Percentiles rank a stretch among this genome's conserved stretches.
phyloP scores from a whole-genome alignment of 1,284 basidiomycete genomes.

The Pisolithus thermaeus region DNA sequence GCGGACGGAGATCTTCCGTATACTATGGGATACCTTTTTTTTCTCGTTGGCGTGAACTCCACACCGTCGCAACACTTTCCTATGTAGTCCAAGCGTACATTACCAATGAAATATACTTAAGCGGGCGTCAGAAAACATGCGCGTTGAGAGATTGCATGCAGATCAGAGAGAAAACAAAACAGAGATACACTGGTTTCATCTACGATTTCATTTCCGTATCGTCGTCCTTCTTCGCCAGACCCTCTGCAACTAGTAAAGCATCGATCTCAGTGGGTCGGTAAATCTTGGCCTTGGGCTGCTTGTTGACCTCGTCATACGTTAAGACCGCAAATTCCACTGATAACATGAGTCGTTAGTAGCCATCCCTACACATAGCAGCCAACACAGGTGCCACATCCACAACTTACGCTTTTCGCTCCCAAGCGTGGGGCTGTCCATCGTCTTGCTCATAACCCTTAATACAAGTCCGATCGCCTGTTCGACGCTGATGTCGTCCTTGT shows the following conservation, averaged over 20 bases:
- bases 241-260: constrained; percentile 76
- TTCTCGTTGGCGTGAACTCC: too few relatives aligned
- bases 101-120: too few relatives aligned
- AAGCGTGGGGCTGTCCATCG: constrained; percentile 97
- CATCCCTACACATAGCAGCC: not conserved
- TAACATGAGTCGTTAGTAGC: not conserved
- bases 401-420: constrained; percentile 89
- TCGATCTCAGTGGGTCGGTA: constrained; percentile 92
- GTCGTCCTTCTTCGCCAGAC: constrained; percentile 82
- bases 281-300: constrained; percentile 87
- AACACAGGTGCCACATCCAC: not conserved
- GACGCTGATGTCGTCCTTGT: constrained; percentile 90
- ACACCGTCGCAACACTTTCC: not conserved
- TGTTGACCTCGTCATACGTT: constrained; percentile 73
- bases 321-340: constrained; percentile 95
- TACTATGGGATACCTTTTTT: too few relatives aligned
- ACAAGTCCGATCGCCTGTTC: constrained; percentile 92
- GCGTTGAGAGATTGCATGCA: too few relatives aligned
- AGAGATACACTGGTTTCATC: constrained; percentile 7
- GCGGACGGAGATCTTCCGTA: too few relatives aligned
- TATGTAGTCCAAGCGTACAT: not conserved
- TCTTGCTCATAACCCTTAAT: constrained; percentile 96
- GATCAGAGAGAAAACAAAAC: not conserved
- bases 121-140: too few relatives aligned
- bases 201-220: constrained; percentile 63